These are phyloP conservation scores for Populus deltoides DNA, from an alignment of 345 rosid genomes.

Conservation along the genomic window DNA sequence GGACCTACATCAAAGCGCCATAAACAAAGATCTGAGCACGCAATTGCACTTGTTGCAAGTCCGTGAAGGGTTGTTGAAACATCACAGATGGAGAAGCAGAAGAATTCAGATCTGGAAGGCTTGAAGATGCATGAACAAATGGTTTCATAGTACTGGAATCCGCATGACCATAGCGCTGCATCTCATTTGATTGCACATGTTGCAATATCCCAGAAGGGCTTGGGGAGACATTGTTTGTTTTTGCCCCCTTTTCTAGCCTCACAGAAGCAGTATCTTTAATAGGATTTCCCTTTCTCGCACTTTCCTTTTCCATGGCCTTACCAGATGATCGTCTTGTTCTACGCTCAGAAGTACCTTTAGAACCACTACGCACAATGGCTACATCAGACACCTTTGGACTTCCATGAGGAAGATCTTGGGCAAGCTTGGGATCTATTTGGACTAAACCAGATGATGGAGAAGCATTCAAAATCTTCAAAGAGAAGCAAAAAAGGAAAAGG, in stretches of 20 bases:
- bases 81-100: constrained; percentile 47
- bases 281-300: constrained; percentile 52
- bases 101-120: constrained; percentile 70
- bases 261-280: constrained; percentile 41
- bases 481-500: constrained; percentile 6
- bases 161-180: constrained; percentile 46
- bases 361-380: constrained; percentile 27
- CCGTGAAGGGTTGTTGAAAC: constrained; percentile 90
- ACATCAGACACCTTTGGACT: constrained; percentile 38
- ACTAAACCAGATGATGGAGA: constrained; percentile 51
- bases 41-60: constrained; percentile 94
- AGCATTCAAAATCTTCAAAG: constrained; percentile 52
- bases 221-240: constrained; percentile 36
- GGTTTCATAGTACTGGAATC: constrained; percentile 45
- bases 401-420: constrained; percentile 33
- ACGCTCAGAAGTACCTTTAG: constrained; percentile 62
- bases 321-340: constrained; percentile 63
- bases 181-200: constrained; percentile 56
- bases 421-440: constrained; percentile 41
- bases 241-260: constrained; percentile 53
- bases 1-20: constrained; percentile 88
- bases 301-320: constrained; percentile 58
- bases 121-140: constrained; percentile 47
- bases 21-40: constrained; percentile 99
- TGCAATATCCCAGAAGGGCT: constrained; percentile 45